Percentiles rank a stretch among this genome's conserved stretches.
Conservation (phyloP, 2,329 filamentous ascomycete genomes). For the Phialophora chinensis region DNA sequence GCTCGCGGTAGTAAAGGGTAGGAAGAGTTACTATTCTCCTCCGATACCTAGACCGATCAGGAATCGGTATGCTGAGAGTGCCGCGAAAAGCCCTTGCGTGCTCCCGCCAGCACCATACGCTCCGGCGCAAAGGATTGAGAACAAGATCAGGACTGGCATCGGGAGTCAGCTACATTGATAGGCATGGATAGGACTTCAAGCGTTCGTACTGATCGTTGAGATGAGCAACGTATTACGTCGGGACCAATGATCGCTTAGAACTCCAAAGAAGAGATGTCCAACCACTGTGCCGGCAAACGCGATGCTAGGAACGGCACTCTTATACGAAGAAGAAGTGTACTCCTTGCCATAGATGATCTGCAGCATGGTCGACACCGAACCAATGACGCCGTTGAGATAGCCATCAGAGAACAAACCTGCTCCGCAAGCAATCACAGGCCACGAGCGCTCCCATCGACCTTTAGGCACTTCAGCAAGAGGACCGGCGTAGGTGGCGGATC, state of each 20-base stretch:
- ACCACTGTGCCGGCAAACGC: constrained; percentile 88
- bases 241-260: constrained; percentile 81
- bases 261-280: constrained; percentile 81
- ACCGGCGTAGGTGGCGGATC: constrained; percentile 5
- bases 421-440: constrained; percentile 84
- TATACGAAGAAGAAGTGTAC: constrained; percentile 70
- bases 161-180: constrained; percentile 1
- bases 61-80: constrained; percentile 82
- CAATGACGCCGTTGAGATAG: constrained; percentile 71
- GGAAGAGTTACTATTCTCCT: constrained; percentile 52
- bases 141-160: constrained; percentile 70
- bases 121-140: constrained; percentile 78
- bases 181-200: background rate
- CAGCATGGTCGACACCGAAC: constrained; percentile 81
- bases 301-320: constrained; percentile 77
- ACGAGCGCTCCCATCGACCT: constrained; percentile 60
- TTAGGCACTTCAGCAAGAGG: constrained; percentile 39
- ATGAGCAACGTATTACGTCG: constrained; percentile 79
- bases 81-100: constrained; percentile 73
- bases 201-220: constrained; percentile 66
- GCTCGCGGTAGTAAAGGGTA: background rate
- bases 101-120: constrained; percentile 76
- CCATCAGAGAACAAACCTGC: constrained; percentile 60
- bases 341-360: constrained; percentile 67
- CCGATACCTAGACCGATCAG: constrained; percentile 81